Base-by-base conservation (phyloP, 73 alveolate species). In the Urostyla sp. region DNA sequence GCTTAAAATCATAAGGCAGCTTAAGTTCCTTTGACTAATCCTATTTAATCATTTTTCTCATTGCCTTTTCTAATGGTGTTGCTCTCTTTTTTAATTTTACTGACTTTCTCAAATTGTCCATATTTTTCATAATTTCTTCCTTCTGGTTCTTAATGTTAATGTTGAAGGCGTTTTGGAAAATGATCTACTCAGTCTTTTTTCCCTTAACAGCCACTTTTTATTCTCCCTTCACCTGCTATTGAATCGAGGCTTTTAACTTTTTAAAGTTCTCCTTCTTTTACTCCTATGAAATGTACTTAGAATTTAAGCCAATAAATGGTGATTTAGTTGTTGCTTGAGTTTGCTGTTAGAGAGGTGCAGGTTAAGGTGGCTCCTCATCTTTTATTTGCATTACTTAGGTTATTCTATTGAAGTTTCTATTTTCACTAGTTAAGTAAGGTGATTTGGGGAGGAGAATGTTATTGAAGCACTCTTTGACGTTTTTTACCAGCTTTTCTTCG, bases 61-160 rank as follows among this genome's bases (percentile, higher is more conserved):
- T 55, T 38, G 57, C 40, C 36, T 56, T 75, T 31, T 75, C 87
- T 1, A 75, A 43, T 16, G 87, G 87, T 23, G 54, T 75, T 1
- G 87, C 87, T 38, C 87, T 34, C 72, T 75, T 75, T 43, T 36
- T 30, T 24, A 75, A 36, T 67, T 75, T 75, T 15, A 75, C 74
- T 1, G 87, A 50, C 35, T 36, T 56, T 27, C 74, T 32, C 16
- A 75, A 38, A 44, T 75, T 55, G 4, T 75, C 74, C 55, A 75
- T 75, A 30, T 75, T 75, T 20, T 69, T 69, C 13, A 46, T 23
- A 8, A 31, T 34, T 48, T 69, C 83, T 35, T 69, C 72, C 31
- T 54, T 69, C 31, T 69, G 36, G 23, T 69, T 69, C 45, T 69
- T 69, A 13, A 69, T 69, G 32, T 44, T 31, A 11, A 69, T n/a